Evolutionary conservation across 129 eudicot species (phyloP).

Genomic region (Flaveria linearis): DNA sequence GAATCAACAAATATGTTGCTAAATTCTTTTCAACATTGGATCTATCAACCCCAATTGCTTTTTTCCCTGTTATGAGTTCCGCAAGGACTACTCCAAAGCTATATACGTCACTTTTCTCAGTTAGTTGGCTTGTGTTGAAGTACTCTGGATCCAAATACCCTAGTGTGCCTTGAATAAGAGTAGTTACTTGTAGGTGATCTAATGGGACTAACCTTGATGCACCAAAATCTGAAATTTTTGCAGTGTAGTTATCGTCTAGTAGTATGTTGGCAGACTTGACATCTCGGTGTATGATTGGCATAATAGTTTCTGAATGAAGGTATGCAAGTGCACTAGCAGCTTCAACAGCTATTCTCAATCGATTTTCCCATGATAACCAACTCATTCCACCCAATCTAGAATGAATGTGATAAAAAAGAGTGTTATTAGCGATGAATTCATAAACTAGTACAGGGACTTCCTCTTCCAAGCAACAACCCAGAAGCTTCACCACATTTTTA

Average conservation of each 20-base stretch:
- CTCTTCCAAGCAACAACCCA: constrained; percentile 16
- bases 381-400: constrained; percentile 14
- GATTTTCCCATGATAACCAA: constrained; percentile 12
- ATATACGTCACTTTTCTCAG: constrained; percentile 13
- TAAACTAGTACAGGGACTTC: constrained; percentile 7
- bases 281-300: constrained; percentile 11
- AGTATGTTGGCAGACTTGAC: constrained; percentile 2
- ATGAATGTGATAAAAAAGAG: constrained; percentile 13
- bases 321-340: constrained; percentile 7
- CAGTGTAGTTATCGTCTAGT: constrained; percentile 10
- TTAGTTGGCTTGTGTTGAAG: constrained; percentile 17
- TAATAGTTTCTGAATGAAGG: constrained; percentile 8
- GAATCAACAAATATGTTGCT: not conserved
- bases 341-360: constrained; percentile 1
- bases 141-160: constrained; percentile 12
- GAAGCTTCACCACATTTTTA: constrained; percentile 11
- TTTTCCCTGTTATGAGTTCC: constrained; percentile 2
- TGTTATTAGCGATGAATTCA: not conserved
- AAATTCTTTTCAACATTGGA: not conserved
- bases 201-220: constrained; percentile 11
- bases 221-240: constrained; percentile 11
- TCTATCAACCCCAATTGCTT: constrained; percentile 1
- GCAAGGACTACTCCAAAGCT: constrained; percentile 9
- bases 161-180: constrained; percentile 13
- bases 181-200: constrained; percentile 6